Percentiles rank a stretch among this genome's conserved stretches.
Conservation (phyloP, 164 flowering plant genomes). For the Litsea cubeba region DNA sequence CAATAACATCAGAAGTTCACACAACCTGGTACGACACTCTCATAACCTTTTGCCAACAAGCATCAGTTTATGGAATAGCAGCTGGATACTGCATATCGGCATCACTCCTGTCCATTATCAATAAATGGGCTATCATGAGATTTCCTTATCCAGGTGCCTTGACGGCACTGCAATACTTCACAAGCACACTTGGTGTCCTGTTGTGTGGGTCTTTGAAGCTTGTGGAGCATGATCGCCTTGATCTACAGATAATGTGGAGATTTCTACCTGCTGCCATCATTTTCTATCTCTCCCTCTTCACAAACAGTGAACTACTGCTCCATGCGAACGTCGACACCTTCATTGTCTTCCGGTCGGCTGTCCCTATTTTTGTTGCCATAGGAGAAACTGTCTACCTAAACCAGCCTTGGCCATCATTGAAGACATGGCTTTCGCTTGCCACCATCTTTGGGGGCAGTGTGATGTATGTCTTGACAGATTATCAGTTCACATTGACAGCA, state of each 20-base stretch:
- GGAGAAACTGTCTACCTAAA: slow-evolving; percentile 86
- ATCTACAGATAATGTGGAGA: slow-evolving; percentile 73
- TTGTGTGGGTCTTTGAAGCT: slow-evolving; percentile 58
- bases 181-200: slow-evolving; percentile 80
- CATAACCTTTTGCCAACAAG: slow-evolving; percentile 38
- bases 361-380: slow-evolving; percentile 88
- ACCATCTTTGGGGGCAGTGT: slow-evolving; percentile 92
- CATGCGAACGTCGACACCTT: slow-evolving; percentile 95
- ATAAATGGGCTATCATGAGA: slow-evolving; percentile 97
- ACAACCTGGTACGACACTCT: slow-evolving; percentile 15
- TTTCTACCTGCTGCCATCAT: slow-evolving; percentile 89
- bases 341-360: slow-evolving; percentile 85
- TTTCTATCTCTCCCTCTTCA: slow-evolving; percentile 91
- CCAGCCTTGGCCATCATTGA: slow-evolving; percentile 96
- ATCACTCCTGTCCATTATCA: slow-evolving; percentile 86
- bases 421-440: slow-evolving; percentile 73
- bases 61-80: slow-evolving; percentile 80
- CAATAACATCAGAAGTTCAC: neutral
- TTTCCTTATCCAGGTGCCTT: slow-evolving; percentile 95
- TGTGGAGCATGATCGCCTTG: slow-evolving; percentile 64
- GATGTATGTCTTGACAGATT: slow-evolving; percentile 86
- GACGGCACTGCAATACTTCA: slow-evolving; percentile 89
- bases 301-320: slow-evolving; percentile 92
- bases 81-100: slow-evolving; percentile 94
- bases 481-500: slow-evolving; percentile 74